Conservation (phyloP, 2,329 filamentous ascomycete species). For the Xylaria polymorpha region DNA sequence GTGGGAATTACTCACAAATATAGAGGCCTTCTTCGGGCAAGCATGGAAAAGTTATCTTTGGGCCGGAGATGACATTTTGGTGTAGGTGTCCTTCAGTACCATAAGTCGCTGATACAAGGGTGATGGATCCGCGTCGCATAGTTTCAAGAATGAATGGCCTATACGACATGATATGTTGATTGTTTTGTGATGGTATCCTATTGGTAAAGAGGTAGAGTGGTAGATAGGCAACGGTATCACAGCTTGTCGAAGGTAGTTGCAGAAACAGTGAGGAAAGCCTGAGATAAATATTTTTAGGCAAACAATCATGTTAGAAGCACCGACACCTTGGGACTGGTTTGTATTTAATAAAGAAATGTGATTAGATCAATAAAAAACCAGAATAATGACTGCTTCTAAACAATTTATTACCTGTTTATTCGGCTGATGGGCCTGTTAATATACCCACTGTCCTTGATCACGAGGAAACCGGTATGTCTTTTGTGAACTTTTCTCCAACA, state of each 20-base stretch:
- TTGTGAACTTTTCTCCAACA: neutral
- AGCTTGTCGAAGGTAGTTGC: neutral
- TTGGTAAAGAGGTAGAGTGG: neutral
- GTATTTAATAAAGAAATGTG: neutral
- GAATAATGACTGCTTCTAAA: neutral
- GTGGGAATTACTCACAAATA: constrained; percentile 16
- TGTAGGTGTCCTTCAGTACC: constrained; percentile 31
- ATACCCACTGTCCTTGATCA: neutral
- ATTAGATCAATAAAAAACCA: neutral
- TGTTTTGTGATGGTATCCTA: neutral
- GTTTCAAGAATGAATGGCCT: constrained; percentile 26
- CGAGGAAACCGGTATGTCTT: neutral
- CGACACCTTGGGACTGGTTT: neutral
- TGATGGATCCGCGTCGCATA: constrained; percentile 20
- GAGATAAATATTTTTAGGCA: neutral
- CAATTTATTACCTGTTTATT: neutral
- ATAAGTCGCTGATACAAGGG: constrained; percentile 36
- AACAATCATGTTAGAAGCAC: neutral
- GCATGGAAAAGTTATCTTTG: neutral
- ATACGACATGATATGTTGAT: constrained; percentile 17
- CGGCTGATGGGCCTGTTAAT: neutral
- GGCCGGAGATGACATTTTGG: constrained; percentile 33
- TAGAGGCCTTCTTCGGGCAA: constrained; percentile 42
- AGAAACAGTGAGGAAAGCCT: neutral
- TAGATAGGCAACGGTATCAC: neutral